Base-by-base conservation (phyloP, 2,329 filamentous ascomycete species). In the Botrytis porri region DNA sequence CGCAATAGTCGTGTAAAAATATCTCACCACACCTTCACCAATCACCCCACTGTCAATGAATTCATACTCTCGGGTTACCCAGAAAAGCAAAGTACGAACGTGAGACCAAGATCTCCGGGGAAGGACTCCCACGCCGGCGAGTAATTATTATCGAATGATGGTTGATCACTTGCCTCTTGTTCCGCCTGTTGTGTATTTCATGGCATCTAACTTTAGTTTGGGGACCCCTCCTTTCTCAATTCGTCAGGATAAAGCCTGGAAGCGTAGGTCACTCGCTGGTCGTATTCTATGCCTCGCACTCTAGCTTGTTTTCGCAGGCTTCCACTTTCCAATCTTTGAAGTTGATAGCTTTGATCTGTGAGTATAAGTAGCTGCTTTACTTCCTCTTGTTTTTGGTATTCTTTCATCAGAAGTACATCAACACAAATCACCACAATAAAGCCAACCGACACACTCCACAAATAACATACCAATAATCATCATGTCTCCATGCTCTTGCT, bases 401-500 rank as follows among this genome's bases (percentile, higher is more conserved):
- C 48, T 9, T 22, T 25, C 45, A 67, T 54, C 35, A 22, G 35
- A 39, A 41, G 22, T 18, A 41, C 48, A 67, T 39, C 48, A 32
- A 57, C 9, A 35, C 25, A 67, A 37, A 57, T 57, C 25, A 57
- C 18, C 37, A 67, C 65, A 25, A 67, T 25, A 57, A 57, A n/a
- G 9, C 48, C 45, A 41, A 54, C 25, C 35, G 35, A 29, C 35
- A 67, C 25, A 67, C 35, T 54, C 29, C 45, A 41, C 35, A 22
- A 22, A 41, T 12, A 12, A 48, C n/a, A 41, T 22, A 39, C 18
- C 35, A 67, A 57, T 2, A 39, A 7, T 57, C 35, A 67, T 32
- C 65, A 67, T 67, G 65, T 39, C 65, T 67, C 65, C 65, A 14
- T 67, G 65, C 65, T 67, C 65, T 57, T 67, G 65, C 65, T 67